These are phyloP conservation scores for Ichthyophthirius multifiliis DNA, from an alignment of 169 alveolate genomes.

Conservation along the genomic window DNA sequence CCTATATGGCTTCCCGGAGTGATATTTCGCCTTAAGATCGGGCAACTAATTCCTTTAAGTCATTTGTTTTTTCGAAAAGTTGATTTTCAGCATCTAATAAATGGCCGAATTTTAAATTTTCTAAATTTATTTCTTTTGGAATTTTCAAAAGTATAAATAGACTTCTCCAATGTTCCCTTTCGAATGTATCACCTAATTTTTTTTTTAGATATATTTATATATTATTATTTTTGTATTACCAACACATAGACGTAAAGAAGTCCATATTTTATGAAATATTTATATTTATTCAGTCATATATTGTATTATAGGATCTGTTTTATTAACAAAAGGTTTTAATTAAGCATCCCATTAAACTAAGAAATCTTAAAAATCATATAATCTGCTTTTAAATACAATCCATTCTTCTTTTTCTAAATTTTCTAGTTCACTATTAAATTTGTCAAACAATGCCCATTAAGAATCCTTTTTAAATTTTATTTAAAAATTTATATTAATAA, in stretches of 20 bases:
- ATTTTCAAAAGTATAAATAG: slow-evolving; percentile 81
- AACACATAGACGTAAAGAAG: background rate
- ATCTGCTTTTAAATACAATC: slow-evolving; percentile 61
- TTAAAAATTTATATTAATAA: slow-evolving; percentile 33
- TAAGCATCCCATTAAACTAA: slow-evolving; percentile 63
- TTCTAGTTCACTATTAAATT: slow-evolving; percentile 45
- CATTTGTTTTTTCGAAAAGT: slow-evolving; percentile 69
- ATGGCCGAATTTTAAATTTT: slow-evolving; percentile 80
- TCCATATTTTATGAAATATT: background rate
- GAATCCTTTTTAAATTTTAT: slow-evolving; percentile 39
- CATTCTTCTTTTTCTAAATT: slow-evolving; percentile 76
- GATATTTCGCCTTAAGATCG: slow-evolving; percentile 93
- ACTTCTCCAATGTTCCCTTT: slow-evolving; percentile 92
- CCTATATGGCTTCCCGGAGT: slow-evolving; percentile 91
- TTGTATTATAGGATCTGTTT: slow-evolving; percentile 69
- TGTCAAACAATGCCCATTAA: slow-evolving; percentile 21
- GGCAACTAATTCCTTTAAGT: slow-evolving; percentile 86
- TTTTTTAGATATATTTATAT: slow-evolving; percentile 17
- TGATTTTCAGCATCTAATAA: slow-evolving; percentile 72
- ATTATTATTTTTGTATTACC: background rate
- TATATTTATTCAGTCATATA: slow-evolving; percentile 72
- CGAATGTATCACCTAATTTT: slow-evolving; percentile 91
- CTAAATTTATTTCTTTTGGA: slow-evolving; percentile 81
- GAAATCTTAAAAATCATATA: slow-evolving; percentile 69
- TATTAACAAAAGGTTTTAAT: slow-evolving; percentile 45